phyloP scores from a whole-genome alignment of 2,329 filamentous ascomycete genomes.

The Aspergillus thermomutatus region DNA sequence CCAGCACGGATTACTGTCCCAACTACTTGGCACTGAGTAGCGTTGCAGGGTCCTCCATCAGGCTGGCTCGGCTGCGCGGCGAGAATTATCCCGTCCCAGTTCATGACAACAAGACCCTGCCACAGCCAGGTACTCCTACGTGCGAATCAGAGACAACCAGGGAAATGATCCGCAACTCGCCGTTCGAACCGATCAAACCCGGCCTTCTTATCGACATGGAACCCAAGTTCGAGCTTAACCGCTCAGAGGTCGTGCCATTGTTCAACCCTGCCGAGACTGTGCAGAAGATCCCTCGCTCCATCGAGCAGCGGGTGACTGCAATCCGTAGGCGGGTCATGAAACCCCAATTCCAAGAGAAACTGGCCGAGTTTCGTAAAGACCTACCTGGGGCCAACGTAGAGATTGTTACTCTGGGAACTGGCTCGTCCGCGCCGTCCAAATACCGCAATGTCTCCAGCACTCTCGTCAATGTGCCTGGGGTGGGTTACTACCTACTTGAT shows the following conservation, averaged over 20 bases:
- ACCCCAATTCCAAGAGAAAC: slow-evolving; percentile 27
- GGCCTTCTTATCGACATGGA: slow-evolving; percentile 45
- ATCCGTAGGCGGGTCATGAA: slow-evolving; percentile 28
- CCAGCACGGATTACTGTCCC: slow-evolving; percentile 68
- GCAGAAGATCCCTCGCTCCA: slow-evolving; percentile 25
- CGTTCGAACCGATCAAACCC: slow-evolving; percentile 37
- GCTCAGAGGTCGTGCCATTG: slow-evolving; percentile 24
- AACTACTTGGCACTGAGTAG: slow-evolving; percentile 72
- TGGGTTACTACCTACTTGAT: slow-evolving; percentile 87
- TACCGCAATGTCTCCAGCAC: slow-evolving; percentile 94
- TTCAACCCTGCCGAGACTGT: slow-evolving; percentile 23
- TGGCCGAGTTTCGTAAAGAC: slow-evolving; percentile 53
- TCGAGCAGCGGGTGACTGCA: slow-evolving; percentile 26
- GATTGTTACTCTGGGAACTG: slow-evolving; percentile 84
- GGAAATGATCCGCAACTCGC: slow-evolving; percentile 12
- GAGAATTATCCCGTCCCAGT: slow-evolving; percentile 69
- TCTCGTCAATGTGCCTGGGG: slow-evolving; percentile 75
- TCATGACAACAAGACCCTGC: slow-evolving; percentile 56
- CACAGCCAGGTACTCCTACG: slow-evolving; percentile 32
- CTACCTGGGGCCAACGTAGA: slow-evolving; percentile 74
- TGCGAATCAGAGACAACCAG: slow-evolving; percentile 11
- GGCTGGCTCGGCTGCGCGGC: slow-evolving; percentile 69
- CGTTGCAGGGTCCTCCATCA: slow-evolving; percentile 62
- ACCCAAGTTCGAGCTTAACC: slow-evolving; percentile 41
- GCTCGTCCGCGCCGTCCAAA: slow-evolving; percentile 84